A percentile compares a stretch with the other conserved stretches of the same genome.
phyloP scores from a whole-genome alignment of 495 filamentous ascomycete genomes.

The Hyaloscypha finlandica region DNA sequence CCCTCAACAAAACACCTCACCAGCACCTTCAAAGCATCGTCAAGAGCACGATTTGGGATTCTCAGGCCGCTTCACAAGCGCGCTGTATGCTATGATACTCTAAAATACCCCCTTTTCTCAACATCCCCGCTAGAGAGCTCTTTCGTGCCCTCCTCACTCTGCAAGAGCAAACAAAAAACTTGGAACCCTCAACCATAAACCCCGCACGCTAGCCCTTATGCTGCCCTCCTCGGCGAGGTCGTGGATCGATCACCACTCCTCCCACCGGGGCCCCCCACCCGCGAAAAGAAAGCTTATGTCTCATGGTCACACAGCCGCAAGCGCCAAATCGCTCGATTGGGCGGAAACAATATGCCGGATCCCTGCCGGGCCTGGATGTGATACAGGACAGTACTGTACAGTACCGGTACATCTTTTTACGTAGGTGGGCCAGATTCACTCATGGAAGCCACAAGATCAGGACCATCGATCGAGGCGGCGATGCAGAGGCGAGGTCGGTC shows the following conservation, averaged over 20 bases:
- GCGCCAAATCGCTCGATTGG: background rate
- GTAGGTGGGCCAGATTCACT: too few relatives aligned
- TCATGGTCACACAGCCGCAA: background rate
- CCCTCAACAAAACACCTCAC: background rate
- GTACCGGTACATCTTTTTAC: too few relatives aligned
- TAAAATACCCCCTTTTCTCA: background rate
- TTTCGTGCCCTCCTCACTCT: background rate
- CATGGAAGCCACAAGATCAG: too few relatives aligned
- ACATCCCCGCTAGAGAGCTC: background rate
- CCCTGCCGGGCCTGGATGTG: too few relatives aligned
- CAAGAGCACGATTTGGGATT: background rate
- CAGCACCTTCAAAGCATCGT: background rate
- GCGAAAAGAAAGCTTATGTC: too few relatives aligned
- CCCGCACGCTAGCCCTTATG: background rate
- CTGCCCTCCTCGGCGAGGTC: too few relatives aligned
- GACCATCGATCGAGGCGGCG: too few relatives aligned
- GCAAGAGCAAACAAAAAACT: background rate
- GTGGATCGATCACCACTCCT: too few relatives aligned
- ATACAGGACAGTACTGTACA: too few relatives aligned
- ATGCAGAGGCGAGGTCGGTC: background rate
- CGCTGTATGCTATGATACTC: background rate
- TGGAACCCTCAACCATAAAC: background rate
- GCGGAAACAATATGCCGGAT: too few relatives aligned
- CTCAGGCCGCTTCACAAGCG: background rate
- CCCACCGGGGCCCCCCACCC: too few relatives aligned